A percentile compares a stretch with the other conserved stretches of the same genome.
phyloP scores from a whole-genome alignment of 805 yeast genomes.

The Wickerhamomyces chaumierensis region DNA sequence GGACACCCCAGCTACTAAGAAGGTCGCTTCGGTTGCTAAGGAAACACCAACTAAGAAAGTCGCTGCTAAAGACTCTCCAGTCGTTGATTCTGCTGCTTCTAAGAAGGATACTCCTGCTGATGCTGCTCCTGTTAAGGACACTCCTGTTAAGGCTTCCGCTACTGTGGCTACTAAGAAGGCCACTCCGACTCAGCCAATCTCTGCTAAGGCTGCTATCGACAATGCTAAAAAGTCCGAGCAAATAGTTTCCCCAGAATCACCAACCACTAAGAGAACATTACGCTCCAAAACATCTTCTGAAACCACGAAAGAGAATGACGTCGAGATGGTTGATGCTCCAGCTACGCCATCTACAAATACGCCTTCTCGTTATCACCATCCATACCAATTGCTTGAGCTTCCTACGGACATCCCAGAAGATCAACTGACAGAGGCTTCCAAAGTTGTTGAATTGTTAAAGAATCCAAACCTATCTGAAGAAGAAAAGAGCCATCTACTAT shows the following conservation, averaged over 20 bases:
- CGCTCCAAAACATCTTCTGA: background rate
- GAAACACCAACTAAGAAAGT: too few species aligned
- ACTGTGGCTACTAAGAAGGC: background rate
- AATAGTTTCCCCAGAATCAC: background rate
- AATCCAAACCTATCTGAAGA: background rate
- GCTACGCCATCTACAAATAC: too few species aligned
- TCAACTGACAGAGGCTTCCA: background rate
- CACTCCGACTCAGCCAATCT: background rate
- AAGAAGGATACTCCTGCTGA: too few species aligned
- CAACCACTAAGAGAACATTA: background rate
- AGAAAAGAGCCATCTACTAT: background rate
- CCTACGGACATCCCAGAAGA: background rate
- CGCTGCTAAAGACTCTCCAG: too few species aligned
- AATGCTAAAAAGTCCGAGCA: background rate
- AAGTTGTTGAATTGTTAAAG: background rate
- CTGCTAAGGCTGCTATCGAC: background rate
- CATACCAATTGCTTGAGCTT: background rate
- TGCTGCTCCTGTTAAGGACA: background rate
- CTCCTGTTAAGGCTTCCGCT: too few species aligned
- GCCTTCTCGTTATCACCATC: background rate
- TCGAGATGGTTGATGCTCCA: too few species aligned
- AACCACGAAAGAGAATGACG: background rate
- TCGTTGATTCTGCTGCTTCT: background rate
- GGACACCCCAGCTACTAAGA: conserved; percentile 1
- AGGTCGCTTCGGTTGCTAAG: too few species aligned